phyloP scores from a whole-genome alignment of 1,284 basidiomycete species.

The Ganoderma leucocontextum region DNA sequence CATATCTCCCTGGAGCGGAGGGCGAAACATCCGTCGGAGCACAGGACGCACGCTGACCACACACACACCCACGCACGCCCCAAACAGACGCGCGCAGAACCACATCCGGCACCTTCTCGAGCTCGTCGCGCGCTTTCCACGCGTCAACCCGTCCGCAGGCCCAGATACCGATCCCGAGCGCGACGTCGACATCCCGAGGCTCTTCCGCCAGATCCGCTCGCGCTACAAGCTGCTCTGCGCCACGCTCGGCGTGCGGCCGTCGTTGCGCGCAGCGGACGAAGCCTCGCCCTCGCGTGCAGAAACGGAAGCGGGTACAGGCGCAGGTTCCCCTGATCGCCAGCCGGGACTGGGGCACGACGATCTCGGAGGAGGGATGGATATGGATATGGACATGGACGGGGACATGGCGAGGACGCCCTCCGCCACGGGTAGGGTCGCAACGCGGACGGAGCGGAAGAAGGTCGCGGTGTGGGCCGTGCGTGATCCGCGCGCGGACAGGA shows the following conservation, averaged over 20 bases:
- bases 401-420: slow-evolving; percentile 8
- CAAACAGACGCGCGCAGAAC: slow-evolving; percentile 62
- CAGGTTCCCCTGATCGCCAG: background rate
- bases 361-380: slow-evolving; percentile 9
- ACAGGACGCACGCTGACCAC: background rate
- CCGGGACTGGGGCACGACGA: slow-evolving; percentile 14
- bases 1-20: background rate
- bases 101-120: slow-evolving; percentile 77
- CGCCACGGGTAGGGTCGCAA: slow-evolving; percentile 11
- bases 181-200: slow-evolving; percentile 76
- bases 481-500: slow-evolving; percentile 7
- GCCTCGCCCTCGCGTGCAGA: slow-evolving; percentile 10
- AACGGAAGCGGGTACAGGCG: background rate
- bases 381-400: background rate
- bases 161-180: slow-evolving; percentile 33
- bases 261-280: slow-evolving; percentile 50
- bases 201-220: slow-evolving; percentile 87
- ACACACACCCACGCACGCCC: slow-evolving; percentile 31
- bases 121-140: slow-evolving; percentile 81
- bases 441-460: slow-evolving; percentile 22
- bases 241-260: slow-evolving; percentile 79
- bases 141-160: slow-evolving; percentile 66
- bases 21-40: background rate
- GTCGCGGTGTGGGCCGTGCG: slow-evolving; percentile 33
- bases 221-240: slow-evolving; percentile 90